Percentiles rank a stretch among this genome's conserved stretches.
Conservation (phyloP, 495 filamentous ascomycete genomes). For the Aspergillus bridgeri region DNA sequence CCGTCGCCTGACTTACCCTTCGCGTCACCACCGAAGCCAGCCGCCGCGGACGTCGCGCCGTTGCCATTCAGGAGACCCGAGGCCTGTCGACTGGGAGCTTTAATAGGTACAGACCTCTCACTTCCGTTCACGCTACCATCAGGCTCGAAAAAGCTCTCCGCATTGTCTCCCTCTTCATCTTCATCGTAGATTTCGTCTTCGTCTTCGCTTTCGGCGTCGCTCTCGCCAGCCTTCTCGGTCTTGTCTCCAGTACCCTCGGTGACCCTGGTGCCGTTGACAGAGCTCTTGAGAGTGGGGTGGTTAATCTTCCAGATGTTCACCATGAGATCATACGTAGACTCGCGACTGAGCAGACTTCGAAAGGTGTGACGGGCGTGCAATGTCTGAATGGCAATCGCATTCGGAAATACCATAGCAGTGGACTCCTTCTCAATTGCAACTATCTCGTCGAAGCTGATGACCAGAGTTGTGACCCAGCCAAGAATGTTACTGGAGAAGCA, state of each 20-base stretch:
- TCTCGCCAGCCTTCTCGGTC: conserved; percentile 77
- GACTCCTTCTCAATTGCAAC: conserved; percentile 95
- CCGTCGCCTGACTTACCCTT: conserved; percentile 54
- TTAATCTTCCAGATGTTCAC: conserved; percentile 98
- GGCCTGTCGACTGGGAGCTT: conserved; percentile 59
- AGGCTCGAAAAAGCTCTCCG: conserved; percentile 57
- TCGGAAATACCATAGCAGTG: conserved; percentile 93
- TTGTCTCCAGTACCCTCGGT: conserved; percentile 80
- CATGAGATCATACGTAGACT: conserved; percentile 95
- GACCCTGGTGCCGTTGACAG: conserved; percentile 79
- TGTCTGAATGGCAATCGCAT: conserved; percentile 95
- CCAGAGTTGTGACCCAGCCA: conserved; percentile 93
- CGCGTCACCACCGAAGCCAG: conserved; percentile 39
- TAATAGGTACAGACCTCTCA: conserved; percentile 52
- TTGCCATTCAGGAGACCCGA: conserved; percentile 56
- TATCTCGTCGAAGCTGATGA: conserved; percentile 97
- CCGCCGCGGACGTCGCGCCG: conserved; percentile 27
- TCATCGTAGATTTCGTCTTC: conserved; percentile 77
- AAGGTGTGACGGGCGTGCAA: conserved; percentile 93
- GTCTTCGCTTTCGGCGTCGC: conserved; percentile 56
- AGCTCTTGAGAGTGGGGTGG: conserved; percentile 84
- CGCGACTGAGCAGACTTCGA: conserved; percentile 88
- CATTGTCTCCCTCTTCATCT: conserved; percentile 59
- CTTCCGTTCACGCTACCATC: conserved; percentile 61
- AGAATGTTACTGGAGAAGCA: conserved; percentile 99